These are phyloP conservation scores for Fraxinus pennsylvanica DNA, from an alignment of 257 asterid species.

Conservation along the genomic window DNA sequence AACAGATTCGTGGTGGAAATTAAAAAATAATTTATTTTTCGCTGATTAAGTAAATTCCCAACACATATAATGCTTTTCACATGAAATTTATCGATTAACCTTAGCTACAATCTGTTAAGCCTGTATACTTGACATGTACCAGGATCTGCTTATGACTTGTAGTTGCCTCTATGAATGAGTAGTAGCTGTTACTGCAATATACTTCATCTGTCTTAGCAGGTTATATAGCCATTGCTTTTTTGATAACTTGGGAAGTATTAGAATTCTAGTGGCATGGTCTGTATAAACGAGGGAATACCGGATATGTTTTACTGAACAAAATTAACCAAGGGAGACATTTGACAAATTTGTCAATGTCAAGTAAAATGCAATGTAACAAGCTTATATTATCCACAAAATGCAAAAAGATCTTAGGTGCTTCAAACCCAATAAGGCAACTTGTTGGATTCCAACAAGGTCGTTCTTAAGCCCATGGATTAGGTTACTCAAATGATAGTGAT, in stretches of 20 bases:
- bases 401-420: conserved; percentile 10
- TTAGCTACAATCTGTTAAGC: not conserved
- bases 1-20: no score
- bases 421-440: not conserved
- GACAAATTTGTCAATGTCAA: not conserved
- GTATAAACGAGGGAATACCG: no score
- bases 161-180: not conserved
- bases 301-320: not conserved
- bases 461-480: no score
- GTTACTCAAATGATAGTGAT: no score
- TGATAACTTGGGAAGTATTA: not conserved
- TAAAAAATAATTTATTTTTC: no score
- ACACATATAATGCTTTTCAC: not conserved
- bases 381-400: not conserved
- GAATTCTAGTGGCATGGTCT: not conserved
- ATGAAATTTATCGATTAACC: not conserved
- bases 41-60: no score
- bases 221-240: not conserved
- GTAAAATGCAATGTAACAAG: not conserved
- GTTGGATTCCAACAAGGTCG: no score
- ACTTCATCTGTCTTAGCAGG: not conserved
- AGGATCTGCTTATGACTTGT: not conserved
- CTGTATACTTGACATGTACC: not conserved
- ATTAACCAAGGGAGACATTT: not conserved
- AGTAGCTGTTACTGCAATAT: not conserved